Conservation (phyloP, 2,329 filamentous ascomycete species). For the Cytospora mali region DNA sequence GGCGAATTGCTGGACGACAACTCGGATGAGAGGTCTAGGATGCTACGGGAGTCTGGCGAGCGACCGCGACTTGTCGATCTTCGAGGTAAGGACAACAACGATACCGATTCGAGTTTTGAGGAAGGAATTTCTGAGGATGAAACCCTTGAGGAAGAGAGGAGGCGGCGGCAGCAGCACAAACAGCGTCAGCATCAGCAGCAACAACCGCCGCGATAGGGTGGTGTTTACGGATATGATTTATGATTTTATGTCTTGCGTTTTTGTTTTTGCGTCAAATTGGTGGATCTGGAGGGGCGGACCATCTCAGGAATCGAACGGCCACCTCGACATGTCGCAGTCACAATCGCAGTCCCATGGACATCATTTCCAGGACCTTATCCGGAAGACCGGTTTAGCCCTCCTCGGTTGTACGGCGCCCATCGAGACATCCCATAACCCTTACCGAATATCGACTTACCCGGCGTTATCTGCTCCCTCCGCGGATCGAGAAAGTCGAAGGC, state of each 20-base stretch:
- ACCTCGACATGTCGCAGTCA: background rate
- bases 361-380: background rate
- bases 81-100: constrained; percentile 30
- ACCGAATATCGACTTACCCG: background rate
- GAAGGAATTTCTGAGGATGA: constrained; percentile 26
- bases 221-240: constrained; percentile 5
- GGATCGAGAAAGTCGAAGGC: background rate
- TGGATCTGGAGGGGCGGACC: background rate
- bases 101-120: constrained; percentile 31
- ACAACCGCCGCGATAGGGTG: constrained; percentile 15
- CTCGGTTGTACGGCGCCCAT: background rate
- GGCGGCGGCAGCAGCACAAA: constrained; percentile 12
- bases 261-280: background rate
- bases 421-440: background rate
- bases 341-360: background rate
- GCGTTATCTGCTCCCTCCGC: background rate
- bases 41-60: constrained; percentile 50
- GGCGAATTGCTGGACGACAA: constrained; percentile 67
- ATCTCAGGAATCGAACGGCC: background rate
- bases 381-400: background rate
- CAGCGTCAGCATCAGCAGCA: too few species aligned
- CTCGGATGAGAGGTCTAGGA: constrained; percentile 58
- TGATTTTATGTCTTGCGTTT: background rate
- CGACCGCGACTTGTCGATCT: constrained; percentile 32
- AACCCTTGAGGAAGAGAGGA: constrained; percentile 18